Evolutionary conservation across 2,329 filamentous ascomycete genomes (phyloP).

Genomic region (Penicillium sp.): DNA sequence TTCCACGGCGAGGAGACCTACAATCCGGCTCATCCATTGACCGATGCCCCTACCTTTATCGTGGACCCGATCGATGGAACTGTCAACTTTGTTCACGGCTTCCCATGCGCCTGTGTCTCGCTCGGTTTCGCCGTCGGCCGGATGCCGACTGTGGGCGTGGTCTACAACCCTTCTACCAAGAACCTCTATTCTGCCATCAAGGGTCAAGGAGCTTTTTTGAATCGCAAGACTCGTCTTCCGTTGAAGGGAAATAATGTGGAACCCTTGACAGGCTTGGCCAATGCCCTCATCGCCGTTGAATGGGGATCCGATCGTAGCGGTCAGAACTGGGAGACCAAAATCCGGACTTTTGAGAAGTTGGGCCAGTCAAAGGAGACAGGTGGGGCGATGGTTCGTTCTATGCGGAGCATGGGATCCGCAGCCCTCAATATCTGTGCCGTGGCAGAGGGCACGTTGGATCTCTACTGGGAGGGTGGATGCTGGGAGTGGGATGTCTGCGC

Average conservation of each 20-base stretch:
- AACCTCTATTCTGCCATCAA: conserved; percentile 56
- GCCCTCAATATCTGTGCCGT: conserved; percentile 62
- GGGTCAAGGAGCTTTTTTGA: conserved; percentile 54
- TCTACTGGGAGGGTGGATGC: conserved; percentile 66
- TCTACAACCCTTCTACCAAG: conserved; percentile 60
- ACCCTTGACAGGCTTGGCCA: conserved; percentile 49
- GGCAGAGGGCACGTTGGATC: conserved; percentile 56
- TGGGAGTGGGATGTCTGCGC: conserved; percentile 68
- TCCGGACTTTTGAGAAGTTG: conserved; percentile 52
- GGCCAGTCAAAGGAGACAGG: conserved; percentile 51
- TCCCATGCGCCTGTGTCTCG: conserved; percentile 59
- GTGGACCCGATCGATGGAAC: conserved; percentile 66
- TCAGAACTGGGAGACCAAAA: conserved; percentile 57
- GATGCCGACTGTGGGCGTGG: conserved; percentile 56
- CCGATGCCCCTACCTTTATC: conserved; percentile 57
- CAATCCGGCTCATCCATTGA: conserved; percentile 52
- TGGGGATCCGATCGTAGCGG: conserved; percentile 60
- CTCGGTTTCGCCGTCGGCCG: conserved; percentile 55
- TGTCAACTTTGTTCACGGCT: conserved; percentile 63
- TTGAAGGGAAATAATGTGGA: conserved; percentile 43
- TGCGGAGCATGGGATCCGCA: conserved; percentile 57
- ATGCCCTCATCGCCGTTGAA: conserved; percentile 57
- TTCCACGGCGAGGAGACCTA: conserved; percentile 63
- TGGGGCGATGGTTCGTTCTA: conserved; percentile 61
- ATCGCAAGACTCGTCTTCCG: conserved; percentile 43